A percentile compares a stretch with the other conserved stretches of the same genome.
These are phyloP conservation scores for Tetrapisispora namnaoensis DNA, from an alignment of 805 yeast genomes.

Conservation along the genomic window DNA sequence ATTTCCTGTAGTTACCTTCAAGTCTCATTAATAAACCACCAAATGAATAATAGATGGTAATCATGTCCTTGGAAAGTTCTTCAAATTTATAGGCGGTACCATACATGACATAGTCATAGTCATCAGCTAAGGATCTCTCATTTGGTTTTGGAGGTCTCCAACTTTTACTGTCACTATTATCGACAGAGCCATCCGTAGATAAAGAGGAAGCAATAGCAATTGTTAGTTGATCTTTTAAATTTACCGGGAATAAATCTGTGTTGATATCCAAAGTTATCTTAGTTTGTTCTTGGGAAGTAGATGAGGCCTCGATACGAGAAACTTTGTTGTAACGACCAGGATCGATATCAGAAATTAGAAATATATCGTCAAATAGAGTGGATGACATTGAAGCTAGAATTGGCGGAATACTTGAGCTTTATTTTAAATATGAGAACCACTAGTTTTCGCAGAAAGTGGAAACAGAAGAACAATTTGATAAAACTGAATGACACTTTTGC, in stretches of 20 bases:
- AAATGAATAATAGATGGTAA: constrained; percentile 87
- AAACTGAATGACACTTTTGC: too few species aligned
- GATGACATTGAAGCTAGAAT: constrained; percentile 40
- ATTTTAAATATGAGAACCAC: neutral
- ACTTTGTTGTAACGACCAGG: constrained; percentile 88
- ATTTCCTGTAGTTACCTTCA: constrained; percentile 88
- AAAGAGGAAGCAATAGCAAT: constrained; percentile 77
- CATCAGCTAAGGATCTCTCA: constrained; percentile 85
- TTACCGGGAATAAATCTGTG: constrained; percentile 83
- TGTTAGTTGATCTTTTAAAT: constrained; percentile 66
- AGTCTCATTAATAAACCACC: constrained; percentile 91
- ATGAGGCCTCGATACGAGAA: constrained; percentile 76
- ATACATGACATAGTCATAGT: constrained; percentile 95
- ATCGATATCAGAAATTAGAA: constrained; percentile 75
- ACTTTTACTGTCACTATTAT: constrained; percentile 27
- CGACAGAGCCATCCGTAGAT: constrained; percentile 38
- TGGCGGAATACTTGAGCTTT: neutral
- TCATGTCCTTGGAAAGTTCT: constrained; percentile 56
- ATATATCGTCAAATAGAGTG: constrained; percentile 87
- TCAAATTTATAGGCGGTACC: constrained; percentile 97
- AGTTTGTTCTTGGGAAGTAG: constrained; percentile 61
- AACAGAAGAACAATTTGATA: too few species aligned
- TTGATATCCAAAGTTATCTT: constrained; percentile 83
- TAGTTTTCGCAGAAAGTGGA: too few species aligned
- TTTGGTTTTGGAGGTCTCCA: constrained; percentile 62